Base-by-base conservation (phyloP, 768 basidiomycete genomes). In the Daedaleopsis nitida region DNA sequence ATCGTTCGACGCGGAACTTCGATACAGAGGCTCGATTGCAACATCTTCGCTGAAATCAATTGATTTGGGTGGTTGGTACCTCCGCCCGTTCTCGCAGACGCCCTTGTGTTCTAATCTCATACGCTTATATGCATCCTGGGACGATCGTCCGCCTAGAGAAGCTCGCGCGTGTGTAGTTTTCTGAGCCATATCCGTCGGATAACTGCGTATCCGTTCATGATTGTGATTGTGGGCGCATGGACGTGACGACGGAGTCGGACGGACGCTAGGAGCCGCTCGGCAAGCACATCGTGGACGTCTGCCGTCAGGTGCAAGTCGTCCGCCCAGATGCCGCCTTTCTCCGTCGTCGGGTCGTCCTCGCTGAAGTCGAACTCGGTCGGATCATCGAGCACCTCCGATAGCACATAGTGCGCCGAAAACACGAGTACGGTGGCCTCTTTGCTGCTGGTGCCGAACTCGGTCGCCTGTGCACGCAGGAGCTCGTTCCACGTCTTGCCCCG, bases 281-380 rank as follows among this genome's bases (percentile, higher is more conserved):
- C 76, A 13, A 77, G 48, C 21, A 79, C 65, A 23, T 60, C 54
- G 45, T 79, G 78, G 13, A 77, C 72, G 2, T 55, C 68, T 0
- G 52, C 49, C 16, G 79, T 74, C 43, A 76, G 55, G 64, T 80
- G 78, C 52, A 80, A 55, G n/a, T 69, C 58, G 59, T 80, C 79
- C 32, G 43, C 54, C 78, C 78, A 80, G 37, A 80, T 76, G 1
- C 58, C 68, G 5, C 77, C 74, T 13, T 69, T 75, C 51, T 68
- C 72, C 12, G 55, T 56, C 9, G 38, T 52, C 1, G 62, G 52
- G 58, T 78, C 75, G 19, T 74, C 69, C 47, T 72, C 69, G 4
- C 17, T 50, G 62, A 78, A 75, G 24, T 69, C 75, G 60, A 69
- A 76, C 9, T 70, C 59, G 16, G 16, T 34, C 3, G 75, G 73